Base-by-base conservation (phyloP, 768 basidiomycete genomes). In the Trametes maxima region DNA sequence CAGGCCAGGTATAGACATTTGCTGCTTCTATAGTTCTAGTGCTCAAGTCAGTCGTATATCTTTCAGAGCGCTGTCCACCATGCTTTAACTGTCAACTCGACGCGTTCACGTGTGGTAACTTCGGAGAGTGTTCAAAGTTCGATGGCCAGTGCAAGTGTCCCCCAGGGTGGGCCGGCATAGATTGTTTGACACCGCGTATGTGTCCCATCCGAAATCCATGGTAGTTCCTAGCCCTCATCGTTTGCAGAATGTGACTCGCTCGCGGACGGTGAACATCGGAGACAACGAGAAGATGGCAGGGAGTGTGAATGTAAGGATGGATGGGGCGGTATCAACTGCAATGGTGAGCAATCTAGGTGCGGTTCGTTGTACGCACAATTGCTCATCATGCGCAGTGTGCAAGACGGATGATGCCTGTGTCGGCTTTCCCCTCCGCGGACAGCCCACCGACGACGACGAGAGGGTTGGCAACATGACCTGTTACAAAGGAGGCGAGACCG, bases 1-100 rank as follows among this genome's bases (percentile, higher is more conserved):
- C 14, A 59, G 66, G 36, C 66, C 63, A 47, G 65, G 63, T 64
- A 54, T 7, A 48, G 8, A 43, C 13, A 14, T 36, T 5, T n/a
- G 28, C 21, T 16, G 14, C 12, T 24, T 36, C 16, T 36, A 19
- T 17, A 13, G n/a, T 19, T 25, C 22, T 2, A 16, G 19, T 21
- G 21, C 2, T 3, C 17, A n/a, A 28, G 25, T 39, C 12, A 46
- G 11, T 16, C 8, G 21, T 2, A 11, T 43, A 1, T 8, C 25
- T 42, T 36, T 1, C 52, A 75, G 75, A 60, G 36, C 65, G 84
- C 74, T 92, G 90, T 64, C 90, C 90, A 7, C 90, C 90, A 3
- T 98, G 95, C 75, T 99, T 99, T 80, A 98, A 99, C 74, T 99
- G 96, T 73, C 80, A 94, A 56, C 80, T 99, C 16, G 94, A 95